Conservation (phyloP, 2,329 filamentous ascomycete species). For the Colletotrichum incanum region DNA sequence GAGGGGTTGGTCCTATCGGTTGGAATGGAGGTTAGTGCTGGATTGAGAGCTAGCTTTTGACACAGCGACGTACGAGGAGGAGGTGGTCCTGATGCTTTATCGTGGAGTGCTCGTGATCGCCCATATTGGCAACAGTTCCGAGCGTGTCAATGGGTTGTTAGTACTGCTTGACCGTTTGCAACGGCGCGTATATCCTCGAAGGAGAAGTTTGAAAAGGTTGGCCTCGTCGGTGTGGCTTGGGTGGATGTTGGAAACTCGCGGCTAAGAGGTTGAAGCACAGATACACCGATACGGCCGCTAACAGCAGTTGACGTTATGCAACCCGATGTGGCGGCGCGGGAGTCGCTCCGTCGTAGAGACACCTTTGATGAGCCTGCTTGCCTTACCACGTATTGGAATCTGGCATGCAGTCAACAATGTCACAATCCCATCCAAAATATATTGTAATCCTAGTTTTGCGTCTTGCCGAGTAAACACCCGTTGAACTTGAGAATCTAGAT, state of each 20-base stretch:
- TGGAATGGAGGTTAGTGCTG: slow-evolving; percentile 26
- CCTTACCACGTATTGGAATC: not conserved
- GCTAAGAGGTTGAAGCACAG: slow-evolving; percentile 35
- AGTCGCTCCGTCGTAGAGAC: slow-evolving; percentile 13
- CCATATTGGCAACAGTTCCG: slow-evolving; percentile 61
- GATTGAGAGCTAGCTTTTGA: slow-evolving; percentile 11
- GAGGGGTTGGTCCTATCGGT: slow-evolving; percentile 87
- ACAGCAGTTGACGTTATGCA: slow-evolving; percentile 34
- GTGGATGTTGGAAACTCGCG: not conserved
- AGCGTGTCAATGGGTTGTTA: not conserved
- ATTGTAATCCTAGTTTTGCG: not conserved
- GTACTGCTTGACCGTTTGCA: not conserved
- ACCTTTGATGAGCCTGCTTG: not conserved
- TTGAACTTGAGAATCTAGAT: not conserved
- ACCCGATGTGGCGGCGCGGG: slow-evolving; percentile 33
- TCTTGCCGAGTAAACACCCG: not conserved
- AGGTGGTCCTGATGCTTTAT: slow-evolving; percentile 84
- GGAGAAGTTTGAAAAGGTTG: slow-evolving; percentile 1
- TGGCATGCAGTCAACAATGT: not conserved
- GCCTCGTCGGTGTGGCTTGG: slow-evolving; percentile 26
- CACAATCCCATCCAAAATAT: no score
- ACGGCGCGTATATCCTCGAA: not conserved
- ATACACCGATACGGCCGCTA: slow-evolving; percentile 27
- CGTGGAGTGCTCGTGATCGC: slow-evolving; percentile 74
- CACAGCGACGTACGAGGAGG: slow-evolving; percentile 70